A percentile compares a stretch with the other conserved stretches of the same genome.
These are phyloP conservation scores for Penicillium sumatraense DNA, from an alignment of 2,329 filamentous ascomycete species.

Conservation along the genomic window DNA sequence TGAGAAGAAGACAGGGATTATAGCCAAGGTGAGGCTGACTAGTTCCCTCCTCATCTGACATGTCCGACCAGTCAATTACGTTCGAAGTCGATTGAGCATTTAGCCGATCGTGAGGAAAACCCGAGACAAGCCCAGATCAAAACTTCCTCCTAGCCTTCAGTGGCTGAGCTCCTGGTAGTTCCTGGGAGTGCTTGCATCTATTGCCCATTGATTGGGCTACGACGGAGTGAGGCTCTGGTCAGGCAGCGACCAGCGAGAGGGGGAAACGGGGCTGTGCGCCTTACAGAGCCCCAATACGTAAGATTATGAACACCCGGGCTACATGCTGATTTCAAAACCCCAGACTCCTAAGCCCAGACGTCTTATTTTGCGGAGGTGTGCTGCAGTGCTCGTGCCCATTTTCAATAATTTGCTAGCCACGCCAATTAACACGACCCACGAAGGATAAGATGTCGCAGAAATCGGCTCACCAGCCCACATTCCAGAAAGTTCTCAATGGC, in stretches of 20 bases:
- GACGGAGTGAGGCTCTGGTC: not conserved
- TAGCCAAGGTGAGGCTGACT: not conserved
- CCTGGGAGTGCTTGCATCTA: not conserved
- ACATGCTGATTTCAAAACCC: not conserved
- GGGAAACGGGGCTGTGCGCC: not conserved
- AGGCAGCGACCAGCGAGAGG: constrained; percentile 2
- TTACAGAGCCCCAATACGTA: not conserved
- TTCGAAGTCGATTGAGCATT: not conserved
- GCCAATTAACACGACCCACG: not conserved
- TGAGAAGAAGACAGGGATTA: not conserved
- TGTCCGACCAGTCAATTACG: not conserved
- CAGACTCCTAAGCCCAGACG: not conserved
- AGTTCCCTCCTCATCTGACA: not conserved
- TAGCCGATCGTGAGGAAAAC: too few relatives aligned
- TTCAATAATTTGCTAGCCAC: not conserved
- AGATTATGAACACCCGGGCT: not conserved
- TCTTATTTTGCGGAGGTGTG: not conserved
- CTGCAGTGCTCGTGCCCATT: not conserved
- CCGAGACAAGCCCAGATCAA: not conserved
- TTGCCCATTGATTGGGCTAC: not conserved
- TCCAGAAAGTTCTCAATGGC: not conserved
- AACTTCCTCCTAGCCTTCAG: not conserved
- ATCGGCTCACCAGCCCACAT: not conserved
- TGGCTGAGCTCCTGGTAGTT: not conserved
- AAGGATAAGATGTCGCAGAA: not conserved